Base-by-base conservation (phyloP, 2,329 filamentous ascomycete genomes). In the Aspergillus ustus region DNA sequence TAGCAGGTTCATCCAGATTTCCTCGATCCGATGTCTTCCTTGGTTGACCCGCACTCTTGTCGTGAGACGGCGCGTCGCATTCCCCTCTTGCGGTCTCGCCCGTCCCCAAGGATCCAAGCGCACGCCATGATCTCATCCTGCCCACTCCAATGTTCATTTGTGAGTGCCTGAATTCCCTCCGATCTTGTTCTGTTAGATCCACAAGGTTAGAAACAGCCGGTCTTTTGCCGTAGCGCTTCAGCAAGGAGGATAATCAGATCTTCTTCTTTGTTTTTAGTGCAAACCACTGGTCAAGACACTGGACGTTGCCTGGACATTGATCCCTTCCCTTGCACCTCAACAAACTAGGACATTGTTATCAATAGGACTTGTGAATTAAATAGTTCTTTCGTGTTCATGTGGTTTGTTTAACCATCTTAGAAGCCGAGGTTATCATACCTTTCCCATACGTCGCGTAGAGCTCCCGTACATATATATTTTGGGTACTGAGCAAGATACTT, bases 101-200 rank as follows among this genome's bases (percentile, higher is more conserved):
- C 37, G 34, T 5, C 25, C 6, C 3, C 25, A 25, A 25, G 28
- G 31, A 34, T 52, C 48, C n/a, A 20, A 62, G 49, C 25, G 52
- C 52, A 25, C 40, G 28, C 25, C 40, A 37, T 46, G 52, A 55
- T 55, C 52, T 55, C 43, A 55, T 48, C 15, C 20, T 48, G 28
- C 25, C 44, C 37, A 8, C 28, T 57, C 45, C 25, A 2, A 44
- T 31, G 20, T n/a, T 17, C 29, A 22, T n/a, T n/a, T 19, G 22
- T 53, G 52, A 19, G 61, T 59, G 58, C 51, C 53, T 51, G 58
- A 43, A 34, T 34, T 63, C 28, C 45, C 15, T 49, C 52, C 31
- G 54, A 59, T 56, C 8, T 55, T 17, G 9, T 5, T 59, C 55
- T 48, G 55, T 60, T 34, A 51, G 58, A 63, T 63, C 55, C 34